A percentile compares a stretch with the other conserved stretches of the same genome.
Evolutionary conservation across 2,329 filamentous ascomycete genomes (phyloP).

Genomic region (Fusarium nisikadoi): DNA sequence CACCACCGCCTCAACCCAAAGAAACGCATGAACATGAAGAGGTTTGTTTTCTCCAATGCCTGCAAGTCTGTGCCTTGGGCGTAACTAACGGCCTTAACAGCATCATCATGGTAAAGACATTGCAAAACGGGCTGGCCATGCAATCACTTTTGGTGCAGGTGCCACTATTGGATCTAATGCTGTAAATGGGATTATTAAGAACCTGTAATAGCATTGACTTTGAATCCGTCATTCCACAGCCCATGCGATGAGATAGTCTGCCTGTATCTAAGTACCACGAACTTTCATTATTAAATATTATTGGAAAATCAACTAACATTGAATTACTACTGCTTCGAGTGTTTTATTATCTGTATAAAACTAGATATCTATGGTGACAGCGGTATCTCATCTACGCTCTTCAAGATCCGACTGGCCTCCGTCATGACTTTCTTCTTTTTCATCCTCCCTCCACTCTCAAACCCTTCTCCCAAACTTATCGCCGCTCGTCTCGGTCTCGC

Average conservation of each 20-base stretch:
- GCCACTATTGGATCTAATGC: neutral
- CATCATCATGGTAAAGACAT: neutral
- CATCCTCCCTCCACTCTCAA: neutral
- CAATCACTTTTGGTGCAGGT: neutral
- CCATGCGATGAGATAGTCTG: fast-evolving
- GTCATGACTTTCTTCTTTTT: slow-evolving; percentile 2
- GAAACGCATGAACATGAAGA: neutral
- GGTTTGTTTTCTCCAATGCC: neutral
- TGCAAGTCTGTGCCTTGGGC: fast-evolving
- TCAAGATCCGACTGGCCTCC: slow-evolving; percentile 13
- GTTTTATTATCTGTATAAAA: fast-evolving
- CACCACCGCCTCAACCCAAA: neutral
- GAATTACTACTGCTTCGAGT: neutral
- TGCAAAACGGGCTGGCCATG: neutral
- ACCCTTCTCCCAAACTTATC: neutral
- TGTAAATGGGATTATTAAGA: neutral
- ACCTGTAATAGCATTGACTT: fast-evolving
- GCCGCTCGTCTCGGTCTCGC: slow-evolving; percentile 2
- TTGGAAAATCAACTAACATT: neutral
- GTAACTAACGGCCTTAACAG: fast-evolving
- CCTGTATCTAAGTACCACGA: fast-evolving
- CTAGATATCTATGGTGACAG: neutral
- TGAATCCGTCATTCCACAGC: fast-evolving
- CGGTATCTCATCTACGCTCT: slow-evolving; percentile 11
- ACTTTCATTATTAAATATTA: fast-evolving